Conservation (phyloP, 805 yeast genomes). For the Starmerella sp. region DNA sequence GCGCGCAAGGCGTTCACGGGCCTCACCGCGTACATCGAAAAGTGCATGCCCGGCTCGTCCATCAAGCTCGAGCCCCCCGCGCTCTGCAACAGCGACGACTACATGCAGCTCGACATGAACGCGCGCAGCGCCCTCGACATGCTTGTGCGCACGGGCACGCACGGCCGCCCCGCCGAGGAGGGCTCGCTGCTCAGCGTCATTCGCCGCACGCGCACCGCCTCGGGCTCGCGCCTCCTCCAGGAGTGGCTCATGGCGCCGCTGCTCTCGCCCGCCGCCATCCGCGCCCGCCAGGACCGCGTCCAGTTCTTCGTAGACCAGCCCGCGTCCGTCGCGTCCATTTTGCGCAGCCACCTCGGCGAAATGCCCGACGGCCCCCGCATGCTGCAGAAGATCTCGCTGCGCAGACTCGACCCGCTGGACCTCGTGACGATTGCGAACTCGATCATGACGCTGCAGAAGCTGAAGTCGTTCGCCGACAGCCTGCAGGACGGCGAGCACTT, state of each 20-base stretch:
- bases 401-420: slow-evolving; percentile 37
- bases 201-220: slow-evolving; percentile 61
- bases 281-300: slow-evolving; percentile 44
- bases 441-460: slow-evolving; percentile 29
- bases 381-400: slow-evolving; percentile 31
- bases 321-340: slow-evolving; percentile 39
- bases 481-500: neutral
- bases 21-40: slow-evolving; percentile 55
- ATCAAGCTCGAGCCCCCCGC: slow-evolving; percentile 59
- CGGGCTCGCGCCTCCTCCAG: slow-evolving; percentile 69
- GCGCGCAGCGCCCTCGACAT: slow-evolving; percentile 43
- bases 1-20: slow-evolving; percentile 53
- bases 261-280: slow-evolving; percentile 45
- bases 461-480: slow-evolving; percentile 16
- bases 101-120: slow-evolving; percentile 64
- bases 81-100: slow-evolving; percentile 39
- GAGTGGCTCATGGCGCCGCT: slow-evolving; percentile 80
- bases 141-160: slow-evolving; percentile 27
- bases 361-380: slow-evolving; percentile 35
- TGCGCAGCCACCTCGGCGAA: slow-evolving; percentile 49
- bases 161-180: slow-evolving; percentile 34
- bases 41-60: slow-evolving; percentile 58
- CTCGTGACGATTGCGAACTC: slow-evolving; percentile 37
- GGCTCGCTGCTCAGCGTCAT: slow-evolving; percentile 61
- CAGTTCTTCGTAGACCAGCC: slow-evolving; percentile 34